Evolutionary conservation across 2,329 filamentous ascomycete species (phyloP).

Genomic region (Cytospora leucostoma): DNA sequence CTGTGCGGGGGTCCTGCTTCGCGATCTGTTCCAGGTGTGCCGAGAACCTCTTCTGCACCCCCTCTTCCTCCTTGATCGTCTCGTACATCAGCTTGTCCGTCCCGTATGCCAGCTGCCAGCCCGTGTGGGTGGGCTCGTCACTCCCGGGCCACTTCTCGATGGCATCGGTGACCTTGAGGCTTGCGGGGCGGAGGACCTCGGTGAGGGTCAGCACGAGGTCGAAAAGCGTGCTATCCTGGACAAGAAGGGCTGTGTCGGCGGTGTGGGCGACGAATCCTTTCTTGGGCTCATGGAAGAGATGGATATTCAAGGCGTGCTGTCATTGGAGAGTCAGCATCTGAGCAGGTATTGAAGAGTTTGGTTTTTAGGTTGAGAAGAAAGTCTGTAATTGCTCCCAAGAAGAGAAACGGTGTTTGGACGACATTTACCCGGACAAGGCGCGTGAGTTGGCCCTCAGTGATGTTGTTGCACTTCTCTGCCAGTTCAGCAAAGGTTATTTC

Average conservation of each 20-base stretch:
- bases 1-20: slow-evolving; percentile 5
- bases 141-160: slow-evolving; percentile 3
- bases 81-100: slow-evolving; percentile 8
- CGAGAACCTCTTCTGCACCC: slow-evolving; percentile 1
- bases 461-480: not conserved
- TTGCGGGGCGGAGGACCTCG: slow-evolving; percentile 4
- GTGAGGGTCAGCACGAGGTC: not conserved
- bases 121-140: not conserved
- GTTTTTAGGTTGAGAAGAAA: not conserved
- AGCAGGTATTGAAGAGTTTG: not conserved
- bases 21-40: slow-evolving; percentile 7
- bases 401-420: not conserved
- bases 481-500: not conserved
- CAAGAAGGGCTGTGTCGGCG: not conserved
- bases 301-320: not conserved
- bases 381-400: too few species aligned
- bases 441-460: slow-evolving; percentile 1
- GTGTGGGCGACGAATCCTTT: not conserved
- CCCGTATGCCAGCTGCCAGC: slow-evolving; percentile 3
- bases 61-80: slow-evolving; percentile 3
- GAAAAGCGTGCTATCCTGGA: not conserved
- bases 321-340: not conserved
- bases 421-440: not conserved
- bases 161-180: not conserved
- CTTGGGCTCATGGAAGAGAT: not conserved